Base-by-base conservation (phyloP, 1,139 yeast genomes). In the Spathaspora jeffriesii region DNA sequence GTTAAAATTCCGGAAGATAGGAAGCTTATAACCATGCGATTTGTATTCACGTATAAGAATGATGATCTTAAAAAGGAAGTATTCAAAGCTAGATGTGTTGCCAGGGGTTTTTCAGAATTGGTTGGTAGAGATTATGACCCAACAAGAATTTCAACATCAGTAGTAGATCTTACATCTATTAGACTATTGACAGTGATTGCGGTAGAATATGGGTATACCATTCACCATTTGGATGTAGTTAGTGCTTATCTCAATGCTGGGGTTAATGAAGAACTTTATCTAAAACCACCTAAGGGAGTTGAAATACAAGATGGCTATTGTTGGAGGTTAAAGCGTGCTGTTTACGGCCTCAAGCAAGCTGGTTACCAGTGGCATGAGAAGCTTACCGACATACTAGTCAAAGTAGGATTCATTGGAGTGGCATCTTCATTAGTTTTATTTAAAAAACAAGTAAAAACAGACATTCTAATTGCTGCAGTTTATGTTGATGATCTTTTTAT, bases 281-380 rank as follows among this genome's bases (percentile, higher is more conserved):
- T 31, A 3, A 14, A 22, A 13, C 44, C 47, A 7, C 47, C 49
- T 11, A 27, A 23, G 5, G 37, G 36, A 3, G 14, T 14, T 18
- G 23, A 28, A 3, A 22, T 4, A 9, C 18, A 36, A 41, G n/a
- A 14, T 38, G 39, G 22, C 8, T 22, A 37, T 25, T 30, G 43
- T 37, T 48, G 49, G 50, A 18, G 21, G 5, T 42, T 48, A 18
- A 32, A 30, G 11, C 28, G 41, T 15, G 32, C 49, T 3, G 28
- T 48, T 3, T 46, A 48, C 43, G 49, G 50, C 5, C 14, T 48
- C 14, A 48, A 46, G 18, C 50, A 48, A 40, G 28, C 45, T 7
- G 49, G 45, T 5, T 43, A 18, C 15, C 32, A 36, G 23, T 46
- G 49, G 49, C 37, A 15, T 23, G 15, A 18, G 3, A 31, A 18